Evolutionary conservation across 2,329 filamentous ascomycete species (phyloP), one percentile per base, ranked within the genome.

Genomic region (Remersonia thermophila): DNA sequence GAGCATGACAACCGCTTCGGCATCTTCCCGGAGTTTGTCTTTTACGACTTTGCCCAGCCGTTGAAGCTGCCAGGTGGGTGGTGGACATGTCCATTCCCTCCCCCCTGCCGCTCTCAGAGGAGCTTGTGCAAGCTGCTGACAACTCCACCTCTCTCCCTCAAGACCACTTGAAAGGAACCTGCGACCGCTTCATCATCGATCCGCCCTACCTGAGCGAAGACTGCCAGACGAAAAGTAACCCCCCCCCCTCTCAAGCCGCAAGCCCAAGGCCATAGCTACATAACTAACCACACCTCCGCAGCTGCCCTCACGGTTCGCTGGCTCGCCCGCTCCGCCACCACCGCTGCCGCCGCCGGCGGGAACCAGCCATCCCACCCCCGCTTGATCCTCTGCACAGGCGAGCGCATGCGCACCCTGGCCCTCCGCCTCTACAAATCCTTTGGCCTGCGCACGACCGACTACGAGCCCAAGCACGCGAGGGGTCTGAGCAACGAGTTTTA

Each of bases 171-270:
- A 83, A 80, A 51, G 73, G 71, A 14, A 62, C 58, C 14, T 71
- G 80, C 32, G 78, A 85, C 55, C 69, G 75, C 36, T 69, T 89
- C 41, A 78, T 87, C 37, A 73, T 71, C 47, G 83, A 91, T 52
- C 83, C 83, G 7, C 83, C 83, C 0, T 89, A 89, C 54, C 63
- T 89, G 26, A 84, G 74, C 54, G 71, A 81, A 43, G 81, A 89
- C 51, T 89, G 83, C 53, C 81, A 89, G 55, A 84, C 80, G 0
- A 86, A 85, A 63, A 65, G 78, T 80, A 48, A 47, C 6, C 9
- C 9, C 9, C 59, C 49, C 23, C 13, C 11, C 32, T 26, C 23
- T 14, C 12, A 15, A n/a, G n/a, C n/a, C n/a, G n/a, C n/a, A n/a
- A n/a, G n/a, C n/a, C n/a, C n/a, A n/a, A n/a, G n/a, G n/a, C n/a